Conservation (phyloP, 2,329 filamentous ascomycete genomes). For the Botrytis aclada region DNA sequence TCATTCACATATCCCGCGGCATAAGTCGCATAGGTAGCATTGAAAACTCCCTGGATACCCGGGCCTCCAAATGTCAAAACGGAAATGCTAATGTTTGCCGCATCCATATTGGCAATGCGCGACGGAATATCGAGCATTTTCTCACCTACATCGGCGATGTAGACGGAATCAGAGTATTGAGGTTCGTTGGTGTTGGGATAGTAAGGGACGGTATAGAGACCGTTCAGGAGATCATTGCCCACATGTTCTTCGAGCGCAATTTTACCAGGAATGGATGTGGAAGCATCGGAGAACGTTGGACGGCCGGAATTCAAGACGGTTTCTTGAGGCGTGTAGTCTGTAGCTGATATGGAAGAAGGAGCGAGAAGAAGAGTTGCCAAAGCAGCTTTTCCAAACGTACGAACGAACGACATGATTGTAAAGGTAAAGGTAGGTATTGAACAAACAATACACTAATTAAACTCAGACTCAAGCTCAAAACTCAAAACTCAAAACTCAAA, state of each 20-base stretch:
- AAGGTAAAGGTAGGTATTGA: too few relatives aligned
- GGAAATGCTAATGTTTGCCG: constrained; percentile 22
- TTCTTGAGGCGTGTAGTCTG: background rate
- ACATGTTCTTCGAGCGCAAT: constrained; percentile 13
- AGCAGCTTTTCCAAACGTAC: background rate
- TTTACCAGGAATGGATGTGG: constrained; percentile 4
- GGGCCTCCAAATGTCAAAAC: constrained; percentile 23
- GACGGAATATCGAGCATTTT: constrained; percentile 16
- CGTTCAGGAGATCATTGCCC: background rate
- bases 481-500: too few relatives aligned
- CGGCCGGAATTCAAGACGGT: constrained; percentile 3
- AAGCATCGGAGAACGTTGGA: background rate
- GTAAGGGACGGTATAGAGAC: background rate
- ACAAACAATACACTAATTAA: background rate
- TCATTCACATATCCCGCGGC: constrained; percentile 26
- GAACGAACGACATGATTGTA: background rate
- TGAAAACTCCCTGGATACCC: constrained; percentile 30
- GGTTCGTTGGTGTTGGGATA: constrained; percentile 8
- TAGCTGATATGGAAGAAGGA: background rate
- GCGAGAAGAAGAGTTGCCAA: background rate
- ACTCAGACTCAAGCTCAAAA: background rate
- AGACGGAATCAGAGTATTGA: background rate
- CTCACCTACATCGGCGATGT: background rate
- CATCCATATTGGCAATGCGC: constrained; percentile 25
- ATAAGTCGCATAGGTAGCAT: constrained; percentile 21